These are phyloP conservation scores for Leucaena leucocephala DNA, from an alignment of 306 rosid species.

Conservation along the genomic window DNA sequence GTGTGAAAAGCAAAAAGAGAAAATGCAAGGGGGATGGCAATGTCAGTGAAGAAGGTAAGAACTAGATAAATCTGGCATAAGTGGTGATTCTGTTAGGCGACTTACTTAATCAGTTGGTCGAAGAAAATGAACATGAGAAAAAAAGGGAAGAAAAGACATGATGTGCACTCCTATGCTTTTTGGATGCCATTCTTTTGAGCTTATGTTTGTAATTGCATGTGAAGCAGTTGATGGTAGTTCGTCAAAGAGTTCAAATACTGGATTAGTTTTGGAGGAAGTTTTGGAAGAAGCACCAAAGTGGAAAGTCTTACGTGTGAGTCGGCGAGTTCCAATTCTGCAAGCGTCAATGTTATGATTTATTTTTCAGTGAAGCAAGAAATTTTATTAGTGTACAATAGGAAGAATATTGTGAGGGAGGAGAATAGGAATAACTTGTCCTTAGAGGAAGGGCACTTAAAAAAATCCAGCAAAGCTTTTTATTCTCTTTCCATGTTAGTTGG, in stretches of 20 bases:
- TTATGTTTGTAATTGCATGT: slow-evolving; percentile 32
- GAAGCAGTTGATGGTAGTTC: slow-evolving; percentile 56
- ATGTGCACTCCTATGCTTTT: slow-evolving; percentile 6
- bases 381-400: not conserved
- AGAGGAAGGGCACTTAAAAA: not conserved
- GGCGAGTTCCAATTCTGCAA: slow-evolving; percentile 79
- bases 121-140: not conserved
- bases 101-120: slow-evolving; percentile 8
- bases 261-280: slow-evolving; percentile 74
- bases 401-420: not conserved
- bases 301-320: slow-evolving; percentile 99
- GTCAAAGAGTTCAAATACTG: slow-evolving; percentile 48
- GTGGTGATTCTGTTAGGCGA: slow-evolving; percentile 12
- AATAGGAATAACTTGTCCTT: not conserved
- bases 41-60: slow-evolving; percentile 59
- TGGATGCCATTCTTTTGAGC: slow-evolving; percentile 3
- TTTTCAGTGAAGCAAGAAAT: slow-evolving; percentile 6
- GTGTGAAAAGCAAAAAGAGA: slow-evolving; percentile 62
- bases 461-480: not conserved
- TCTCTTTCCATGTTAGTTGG: not conserved
- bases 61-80: slow-evolving; percentile 13
- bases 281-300: slow-evolving; percentile 98
- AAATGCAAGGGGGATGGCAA: slow-evolving; percentile 58
- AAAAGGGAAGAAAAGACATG: not conserved
- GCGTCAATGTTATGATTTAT: slow-evolving; percentile 29